Evolutionary conservation across 257 asterid genomes (phyloP), one percentile per base, ranked within the genome.

Genomic region (Solanum tarijense): DNA sequence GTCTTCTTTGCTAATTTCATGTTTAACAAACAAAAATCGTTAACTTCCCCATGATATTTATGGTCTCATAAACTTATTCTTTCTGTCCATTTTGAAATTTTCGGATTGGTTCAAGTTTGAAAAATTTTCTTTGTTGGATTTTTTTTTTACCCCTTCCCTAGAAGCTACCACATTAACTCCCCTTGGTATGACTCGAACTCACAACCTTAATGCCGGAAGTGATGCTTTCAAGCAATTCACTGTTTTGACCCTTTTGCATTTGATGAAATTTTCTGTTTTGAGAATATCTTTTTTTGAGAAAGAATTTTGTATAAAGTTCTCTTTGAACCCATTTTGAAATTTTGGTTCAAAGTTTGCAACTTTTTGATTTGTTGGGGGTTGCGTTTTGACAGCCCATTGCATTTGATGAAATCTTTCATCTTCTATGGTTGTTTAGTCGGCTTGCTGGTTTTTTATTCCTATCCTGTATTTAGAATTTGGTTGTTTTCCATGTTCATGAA

Each of bases 281-380:
- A 48, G 60, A 48, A 16, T 43, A 12, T 48, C 21, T 48, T 48
- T 48, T 48, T 14, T 48, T 48, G 60, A 16, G n/a, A 18, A 52
- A 55, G n/a, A 52, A 55, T 55, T 55, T 36, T 73, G 29, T n/a
- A 5, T 35, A 11, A 16, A 35, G 52, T 8, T 38, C 14, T n/a
- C 83, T 76, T 12, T 38, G 55, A 76, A 38, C 23, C 34, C 20
- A 38, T 76, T 36, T 11, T 20, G 48, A 21, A 72, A 72, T 4
- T 7, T 34, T 74, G 82, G 13, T 21, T 74, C 69, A 10, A 36
- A 75, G 83, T 5, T 20, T 75, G 55, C 41, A 88, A 60, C 43
- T 93, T 32, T 95, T 95, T 32, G 96, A 69, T 88, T 88, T 73
- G 34, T 90, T 55, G 89, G 86, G 74, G 46, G 76, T 73, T 73